Evolutionary conservation across 176 grass and related monocot species (phyloP), one percentile per base, ranked within the genome.

Genomic region (Carex kokanica): DNA sequence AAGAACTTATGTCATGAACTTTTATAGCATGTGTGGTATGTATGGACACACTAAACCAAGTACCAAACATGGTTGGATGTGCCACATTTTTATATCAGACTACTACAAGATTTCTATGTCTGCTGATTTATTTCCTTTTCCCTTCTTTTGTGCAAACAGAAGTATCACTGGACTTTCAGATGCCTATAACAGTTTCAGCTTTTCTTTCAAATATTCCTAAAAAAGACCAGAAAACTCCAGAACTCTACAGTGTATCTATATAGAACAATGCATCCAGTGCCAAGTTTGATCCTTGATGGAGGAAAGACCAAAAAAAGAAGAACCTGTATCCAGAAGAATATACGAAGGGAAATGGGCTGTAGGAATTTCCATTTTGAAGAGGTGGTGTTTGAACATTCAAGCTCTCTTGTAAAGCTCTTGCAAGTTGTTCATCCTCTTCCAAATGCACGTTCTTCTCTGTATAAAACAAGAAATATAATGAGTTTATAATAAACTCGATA

Each of bases 401-500:
- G 87, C 97, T 99, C 88, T 95, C 93, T 68, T 99, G 91, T 79
- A 96, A 92, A 87, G 97, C 96, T 90, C 89, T 99, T 81, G 97
- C 97, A 78, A 99, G 93, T 86, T 85, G 93, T 61, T 99, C 97
- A 89, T 96, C 97, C 54, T 99, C 93, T 69, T 99, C 93, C 60
- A 95, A 89, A 88, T 90, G 93, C 38, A 83, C 55, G 51, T 91
- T 68, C 83, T 91, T 90, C 72, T 87, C 93, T 99, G 83, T 60
- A 77, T 83, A 77, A 51, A 18, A 79, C 79, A 79, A 90, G 78
- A 78, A 52, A 79, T 85, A 85, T 14, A 65, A 78, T 54, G 47
- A 58, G 34, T 11, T 74, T 61, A 62, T 12, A n/a, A 74, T 63
- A 54, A 61, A 51, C 59, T 32, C 15, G 12, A 23, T 54, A 6